Evolutionary conservation across 2,329 filamentous ascomycete genomes (phyloP), one percentile per base, ranked within the genome.

Genomic region (Colletotrichum sp.): DNA sequence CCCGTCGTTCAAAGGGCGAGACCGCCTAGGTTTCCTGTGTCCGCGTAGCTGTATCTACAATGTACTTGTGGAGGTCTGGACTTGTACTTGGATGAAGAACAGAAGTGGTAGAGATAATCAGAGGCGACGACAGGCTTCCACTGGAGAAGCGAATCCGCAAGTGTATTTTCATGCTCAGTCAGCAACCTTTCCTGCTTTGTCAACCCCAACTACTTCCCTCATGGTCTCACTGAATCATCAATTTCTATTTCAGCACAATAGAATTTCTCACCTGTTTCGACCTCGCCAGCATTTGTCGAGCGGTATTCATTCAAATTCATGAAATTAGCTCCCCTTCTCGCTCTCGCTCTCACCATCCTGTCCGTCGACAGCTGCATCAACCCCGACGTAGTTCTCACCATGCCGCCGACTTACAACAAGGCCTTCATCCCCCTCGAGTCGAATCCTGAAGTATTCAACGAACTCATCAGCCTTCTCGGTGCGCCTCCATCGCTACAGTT

Each of bases 391-490:
- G n/a, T 24, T 16, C 72, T 71, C 61, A 67, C 67, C 4, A 76
- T 76, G 74, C 71, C 74, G 1, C 10, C 28, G 39, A 67, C 52
- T 9, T 75, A 76, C 72, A 75, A 75, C 30, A 84, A 84, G 64
- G 78, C 80, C 66, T 83, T 81, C 68, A 77, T 80, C 24, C 81
- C 82, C 5, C 80, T 84, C 48, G 81, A 83, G 61, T 82, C 81
- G 79, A 94, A 94, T 82, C 93, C 93, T 0, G 91, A 92, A 80
- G 88, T 94, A 24, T 94, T 94, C 89, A 92, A 89, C 74, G 86
- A 88, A 73, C 88, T 95, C 24, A 87, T 93, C 55, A 91, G 91
- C 81, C 88, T 89, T 75, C 90, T 94, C 30, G 93, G 93, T 67
- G 88, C 93, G 43, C 90, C 92, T 3, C 80, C 84, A 26, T 84